phyloP scores from a whole-genome alignment of 768 basidiomycete genomes.

The Termitomyces sp. region DNA sequence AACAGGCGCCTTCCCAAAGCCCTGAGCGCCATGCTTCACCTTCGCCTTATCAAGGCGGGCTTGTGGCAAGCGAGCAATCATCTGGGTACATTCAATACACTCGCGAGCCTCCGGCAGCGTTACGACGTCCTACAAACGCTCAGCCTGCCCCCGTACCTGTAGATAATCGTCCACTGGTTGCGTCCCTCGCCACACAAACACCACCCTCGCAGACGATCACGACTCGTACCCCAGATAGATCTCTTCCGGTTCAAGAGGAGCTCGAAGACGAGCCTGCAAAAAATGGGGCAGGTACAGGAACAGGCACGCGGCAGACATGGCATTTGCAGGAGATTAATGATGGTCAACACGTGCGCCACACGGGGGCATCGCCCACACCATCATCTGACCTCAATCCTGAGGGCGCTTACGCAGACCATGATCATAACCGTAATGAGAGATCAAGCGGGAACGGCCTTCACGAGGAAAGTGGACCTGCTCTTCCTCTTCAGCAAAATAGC shows the following conservation, averaged over 20 bases:
- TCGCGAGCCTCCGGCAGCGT: conserved; percentile 36
- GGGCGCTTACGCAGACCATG: conserved; percentile 22
- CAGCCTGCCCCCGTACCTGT: conserved; percentile 4
- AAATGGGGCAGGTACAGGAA: conserved; percentile 14
- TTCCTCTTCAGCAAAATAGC: conserved; percentile 37
- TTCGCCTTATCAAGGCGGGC: conserved; percentile 46
- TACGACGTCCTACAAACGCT: conserved; percentile 21
- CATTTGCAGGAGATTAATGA: conserved; percentile 20
- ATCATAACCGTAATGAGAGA: conserved; percentile 27
- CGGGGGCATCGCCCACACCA: conserved; percentile 41
- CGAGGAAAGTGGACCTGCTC: conserved; percentile 40
- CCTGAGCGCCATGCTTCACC: conserved; percentile 48
- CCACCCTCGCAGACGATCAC: conserved; percentile 48
- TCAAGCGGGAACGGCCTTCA: conserved; percentile 32
- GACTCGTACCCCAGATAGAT: conserved; percentile 62
- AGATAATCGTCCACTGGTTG: conserved; percentile 26
- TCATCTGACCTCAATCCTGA: conserved; percentile 50
- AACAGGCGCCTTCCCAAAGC: conserved; percentile 33
- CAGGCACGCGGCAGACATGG: conserved; percentile 19
- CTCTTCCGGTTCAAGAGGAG: conserved; percentile 74
- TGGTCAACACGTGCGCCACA: conserved; percentile 25
- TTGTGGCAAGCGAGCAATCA: conserved; percentile 39
- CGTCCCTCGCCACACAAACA: conserved; percentile 39
- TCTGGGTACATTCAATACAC: conserved; percentile 43
- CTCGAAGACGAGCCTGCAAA: conserved; percentile 57